These are phyloP conservation scores for Penicillium sp. DNA, from an alignment of 2,329 filamentous ascomycete genomes.

Conservation along the genomic window DNA sequence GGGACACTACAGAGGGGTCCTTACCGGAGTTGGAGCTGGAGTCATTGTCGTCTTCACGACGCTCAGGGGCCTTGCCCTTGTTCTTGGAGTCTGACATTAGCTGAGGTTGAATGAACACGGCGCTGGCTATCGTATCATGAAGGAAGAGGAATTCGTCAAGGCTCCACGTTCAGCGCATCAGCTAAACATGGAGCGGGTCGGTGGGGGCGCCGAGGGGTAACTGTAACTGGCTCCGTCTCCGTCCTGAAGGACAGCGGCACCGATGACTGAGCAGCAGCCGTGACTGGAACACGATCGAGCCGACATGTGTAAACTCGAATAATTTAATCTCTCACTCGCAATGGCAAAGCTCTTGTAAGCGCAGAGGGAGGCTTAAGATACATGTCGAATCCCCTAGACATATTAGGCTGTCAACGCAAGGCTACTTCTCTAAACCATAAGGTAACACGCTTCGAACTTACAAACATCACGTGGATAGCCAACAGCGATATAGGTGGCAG, in stretches of 20 bases:
- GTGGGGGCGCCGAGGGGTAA: constrained; percentile 11
- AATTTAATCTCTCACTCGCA: background rate
- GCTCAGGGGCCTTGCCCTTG: constrained; percentile 30
- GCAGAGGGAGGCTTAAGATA: too few relatives aligned
- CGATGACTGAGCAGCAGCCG: background rate
- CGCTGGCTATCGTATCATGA: constrained; percentile 8
- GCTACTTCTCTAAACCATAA: too few relatives aligned
- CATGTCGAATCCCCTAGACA: too few relatives aligned
- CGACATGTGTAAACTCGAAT: background rate
- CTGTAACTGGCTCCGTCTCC: background rate
- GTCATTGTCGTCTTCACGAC: constrained; percentile 9
- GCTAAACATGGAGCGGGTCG: constrained; percentile 11
- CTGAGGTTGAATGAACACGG: constrained; percentile 6
- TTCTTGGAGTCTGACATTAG: constrained; percentile 33
- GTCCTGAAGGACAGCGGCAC: background rate
- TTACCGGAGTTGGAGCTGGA: constrained; percentile 7
- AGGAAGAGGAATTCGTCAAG: constrained; percentile 17
- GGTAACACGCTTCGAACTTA: too few relatives aligned
- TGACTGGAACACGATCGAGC: background rate
- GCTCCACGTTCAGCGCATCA: constrained; percentile 25
- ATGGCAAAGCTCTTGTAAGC: too few relatives aligned
- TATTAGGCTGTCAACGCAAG: too few relatives aligned
- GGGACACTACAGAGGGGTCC: constrained; percentile 2
- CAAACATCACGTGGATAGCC: too few relatives aligned
- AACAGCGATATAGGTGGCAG: too few relatives aligned